phyloP scores from a whole-genome alignment of 2,329 filamentous ascomycete species.

The Amylocarpus encephaloides region DNA sequence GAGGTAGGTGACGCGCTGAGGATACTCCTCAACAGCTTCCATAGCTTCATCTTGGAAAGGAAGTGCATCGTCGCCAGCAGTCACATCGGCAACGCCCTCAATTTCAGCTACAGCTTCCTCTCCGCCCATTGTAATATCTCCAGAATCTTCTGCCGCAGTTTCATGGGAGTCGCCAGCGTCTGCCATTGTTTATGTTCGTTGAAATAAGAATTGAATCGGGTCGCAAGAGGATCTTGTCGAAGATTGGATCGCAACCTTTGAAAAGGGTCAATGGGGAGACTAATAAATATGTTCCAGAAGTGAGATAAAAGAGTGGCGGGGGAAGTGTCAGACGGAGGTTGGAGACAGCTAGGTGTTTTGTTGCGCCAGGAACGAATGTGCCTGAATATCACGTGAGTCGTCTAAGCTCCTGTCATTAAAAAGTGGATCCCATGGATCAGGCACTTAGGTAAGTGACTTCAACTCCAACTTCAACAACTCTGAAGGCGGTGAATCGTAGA shows the following conservation, averaged over 20 bases:
- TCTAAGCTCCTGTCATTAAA: neutral
- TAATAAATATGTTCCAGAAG: neutral
- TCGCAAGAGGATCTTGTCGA: neutral
- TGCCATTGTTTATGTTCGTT: slow-evolving; percentile 16
- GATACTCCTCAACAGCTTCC: slow-evolving; percentile 14
- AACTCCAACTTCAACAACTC: too few relatives aligned
- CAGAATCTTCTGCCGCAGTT: slow-evolving; percentile 13
- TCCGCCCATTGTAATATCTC: slow-evolving; percentile 27
- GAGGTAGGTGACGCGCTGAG: slow-evolving; percentile 37
- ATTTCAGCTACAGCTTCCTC: slow-evolving; percentile 26
- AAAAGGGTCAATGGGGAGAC: neutral
- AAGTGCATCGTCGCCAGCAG: slow-evolving; percentile 14
- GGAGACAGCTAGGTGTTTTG: neutral
- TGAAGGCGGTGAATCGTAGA: too few relatives aligned
- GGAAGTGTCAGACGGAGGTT: slow-evolving; percentile 1
- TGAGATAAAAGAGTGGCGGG: slow-evolving; percentile 1
- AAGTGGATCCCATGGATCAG: too few relatives aligned
- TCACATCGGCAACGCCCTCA: slow-evolving; percentile 10
- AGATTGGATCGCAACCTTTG: neutral
- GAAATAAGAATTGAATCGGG: neutral
- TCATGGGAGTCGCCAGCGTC: slow-evolving; percentile 10
- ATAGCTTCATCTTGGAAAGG: slow-evolving; percentile 20
- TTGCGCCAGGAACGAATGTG: neutral
- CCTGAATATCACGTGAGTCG: neutral
- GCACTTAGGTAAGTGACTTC: too few relatives aligned